Percentiles rank a stretch among this genome's conserved stretches.
phyloP scores from a whole-genome alignment of 345 rosid genomes.

The Turritis glabra region DNA sequence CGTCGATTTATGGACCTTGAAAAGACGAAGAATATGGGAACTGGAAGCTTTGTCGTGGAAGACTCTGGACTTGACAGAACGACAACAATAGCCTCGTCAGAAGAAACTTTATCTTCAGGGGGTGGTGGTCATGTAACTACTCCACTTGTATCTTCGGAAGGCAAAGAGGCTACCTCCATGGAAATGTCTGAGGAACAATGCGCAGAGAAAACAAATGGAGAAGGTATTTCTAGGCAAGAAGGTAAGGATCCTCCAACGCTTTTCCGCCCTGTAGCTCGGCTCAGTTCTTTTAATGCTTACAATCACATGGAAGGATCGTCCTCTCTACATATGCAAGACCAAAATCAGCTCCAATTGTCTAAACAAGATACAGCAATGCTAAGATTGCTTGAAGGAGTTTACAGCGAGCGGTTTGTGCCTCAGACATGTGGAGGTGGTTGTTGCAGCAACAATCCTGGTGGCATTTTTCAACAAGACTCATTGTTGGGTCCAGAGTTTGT shows the following conservation, averaged over 20 bases:
- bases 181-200: conserved; percentile 48
- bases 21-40: conserved; percentile 29
- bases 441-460: conserved; percentile 41
- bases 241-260: conserved; percentile 53
- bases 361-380: conserved; percentile 53
- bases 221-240: conserved; percentile 41
- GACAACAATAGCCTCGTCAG: conserved; percentile 57
- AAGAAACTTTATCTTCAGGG: conserved; percentile 65
- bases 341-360: conserved; percentile 39
- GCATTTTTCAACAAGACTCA: conserved; percentile 38
- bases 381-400: conserved; percentile 58
- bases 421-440: conserved; percentile 74
- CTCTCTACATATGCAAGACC: conserved; percentile 40
- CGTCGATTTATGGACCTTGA: conserved; percentile 51
- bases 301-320: conserved; percentile 42
- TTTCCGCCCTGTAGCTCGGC: conserved; percentile 66
- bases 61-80: conserved; percentile 51
- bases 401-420: conserved; percentile 62
- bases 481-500: conserved; percentile 82
- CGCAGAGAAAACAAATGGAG: conserved; percentile 38
- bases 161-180: conserved; percentile 53
- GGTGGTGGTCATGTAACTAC: conserved; percentile 50
- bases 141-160: conserved; percentile 57
- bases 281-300: conserved; percentile 60
- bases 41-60: conserved; percentile 40